phyloP scores from a whole-genome alignment of 2,329 filamentous ascomycete genomes.

The Penicillium sp. region DNA sequence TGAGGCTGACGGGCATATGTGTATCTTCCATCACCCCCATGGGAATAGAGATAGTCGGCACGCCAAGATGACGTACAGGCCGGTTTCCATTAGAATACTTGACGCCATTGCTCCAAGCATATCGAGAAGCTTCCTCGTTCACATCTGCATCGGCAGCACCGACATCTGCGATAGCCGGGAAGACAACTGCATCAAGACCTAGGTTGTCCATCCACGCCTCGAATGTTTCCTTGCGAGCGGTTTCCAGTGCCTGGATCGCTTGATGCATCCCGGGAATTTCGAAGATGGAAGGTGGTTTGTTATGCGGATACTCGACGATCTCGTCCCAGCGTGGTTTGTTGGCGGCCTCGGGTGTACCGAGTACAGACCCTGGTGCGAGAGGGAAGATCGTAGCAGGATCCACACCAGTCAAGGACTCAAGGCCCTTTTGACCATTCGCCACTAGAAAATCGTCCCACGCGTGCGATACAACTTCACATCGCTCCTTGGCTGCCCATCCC shows the following conservation, averaged over 20 bases:
- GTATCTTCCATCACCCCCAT: constrained; percentile 53
- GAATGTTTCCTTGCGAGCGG: constrained; percentile 49
- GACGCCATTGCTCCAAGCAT: constrained; percentile 52
- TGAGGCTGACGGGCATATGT: constrained; percentile 55
- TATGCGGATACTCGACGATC: constrained; percentile 27
- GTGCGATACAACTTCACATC: constrained; percentile 51
- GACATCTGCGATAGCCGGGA: constrained; percentile 54
- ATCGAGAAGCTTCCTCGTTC: constrained; percentile 29
- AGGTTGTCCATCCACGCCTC: constrained; percentile 53
- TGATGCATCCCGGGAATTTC: constrained; percentile 42
- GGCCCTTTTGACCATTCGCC: constrained; percentile 42
- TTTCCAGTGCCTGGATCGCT: constrained; percentile 50
- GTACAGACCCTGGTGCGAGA: constrained; percentile 26
- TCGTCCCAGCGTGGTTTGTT: constrained; percentile 28
- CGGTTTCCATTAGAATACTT: constrained; percentile 57
- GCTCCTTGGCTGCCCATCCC: constrained; percentile 50
- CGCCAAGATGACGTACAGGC: constrained; percentile 54
- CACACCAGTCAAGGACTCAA: constrained; percentile 41
- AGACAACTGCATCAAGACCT: constrained; percentile 48
- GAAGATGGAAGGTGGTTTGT: constrained; percentile 38
- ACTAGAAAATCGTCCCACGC: constrained; percentile 55
- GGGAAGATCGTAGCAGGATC: constrained; percentile 43
- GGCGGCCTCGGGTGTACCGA: constrained; percentile 22
- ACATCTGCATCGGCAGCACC: constrained; percentile 51
- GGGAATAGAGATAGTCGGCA: constrained; percentile 55